A percentile compares a stretch with the other conserved stretches of the same genome.
Conservation (phyloP, 441 rosid species). For the Cnidoscolus chayamansa region DNA sequence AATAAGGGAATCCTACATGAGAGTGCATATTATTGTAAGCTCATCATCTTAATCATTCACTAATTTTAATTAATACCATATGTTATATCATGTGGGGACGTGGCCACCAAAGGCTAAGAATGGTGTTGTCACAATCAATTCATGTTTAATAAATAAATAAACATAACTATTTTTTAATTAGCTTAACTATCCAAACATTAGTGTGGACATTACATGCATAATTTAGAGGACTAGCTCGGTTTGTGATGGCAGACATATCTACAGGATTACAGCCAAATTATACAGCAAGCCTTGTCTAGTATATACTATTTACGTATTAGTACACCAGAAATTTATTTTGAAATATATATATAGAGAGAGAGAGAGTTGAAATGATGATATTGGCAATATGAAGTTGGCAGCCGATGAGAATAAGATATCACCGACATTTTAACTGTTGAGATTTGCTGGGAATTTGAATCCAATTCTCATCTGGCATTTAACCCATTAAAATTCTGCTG, state of each 20-base stretch:
- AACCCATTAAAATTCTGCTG: slow-evolving; percentile 16
- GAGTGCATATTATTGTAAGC: slow-evolving; percentile 19
- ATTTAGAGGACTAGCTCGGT: background rate
- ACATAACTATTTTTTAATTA: no score
- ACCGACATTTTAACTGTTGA: slow-evolving; percentile 30
- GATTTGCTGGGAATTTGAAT: slow-evolving; percentile 35
- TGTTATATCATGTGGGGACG: background rate
- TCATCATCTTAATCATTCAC: background rate
- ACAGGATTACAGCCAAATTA: no score
- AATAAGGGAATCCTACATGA: slow-evolving; percentile 32
- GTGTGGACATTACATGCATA: background rate
- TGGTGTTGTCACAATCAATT: slow-evolving; percentile 6
- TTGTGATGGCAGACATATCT: background rate
- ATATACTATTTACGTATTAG: no score
- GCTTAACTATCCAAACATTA: no score
- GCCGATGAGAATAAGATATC: slow-evolving; percentile 41
- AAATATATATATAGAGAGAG: no score
- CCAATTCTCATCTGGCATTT: slow-evolving; percentile 26
- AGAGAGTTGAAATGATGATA: slow-evolving; percentile 23
- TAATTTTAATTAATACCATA: background rate
- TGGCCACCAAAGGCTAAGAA: background rate
- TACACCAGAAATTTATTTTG: no score
- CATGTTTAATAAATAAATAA: background rate
- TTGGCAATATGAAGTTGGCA: slow-evolving; percentile 31
- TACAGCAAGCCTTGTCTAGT: no score